Conservation (phyloP, 257 asterid species). For the Solanum chmielewskii region DNA sequence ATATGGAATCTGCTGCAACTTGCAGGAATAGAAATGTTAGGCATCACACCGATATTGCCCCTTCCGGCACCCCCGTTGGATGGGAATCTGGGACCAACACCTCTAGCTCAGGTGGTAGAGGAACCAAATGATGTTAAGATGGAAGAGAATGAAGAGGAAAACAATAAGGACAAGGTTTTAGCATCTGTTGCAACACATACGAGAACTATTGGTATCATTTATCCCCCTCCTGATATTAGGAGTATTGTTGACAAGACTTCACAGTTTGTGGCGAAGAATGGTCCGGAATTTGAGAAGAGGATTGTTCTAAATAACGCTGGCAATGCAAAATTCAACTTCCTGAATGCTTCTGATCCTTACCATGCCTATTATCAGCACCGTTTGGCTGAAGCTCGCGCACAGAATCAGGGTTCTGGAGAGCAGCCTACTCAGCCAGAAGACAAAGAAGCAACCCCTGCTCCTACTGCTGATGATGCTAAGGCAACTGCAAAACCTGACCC, state of each 20-base stretch:
- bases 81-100: conserved; percentile 61
- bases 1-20: neutral
- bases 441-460: conserved; percentile 31
- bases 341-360: conserved; percentile 78
- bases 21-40: conserved; percentile 46
- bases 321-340: conserved; percentile 70
- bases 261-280: conserved; percentile 85
- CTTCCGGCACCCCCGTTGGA: conserved; percentile 76
- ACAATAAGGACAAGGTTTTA: conserved; percentile 21
- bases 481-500: conserved; percentile 58
- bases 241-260: conserved; percentile 77
- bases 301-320: conserved; percentile 72
- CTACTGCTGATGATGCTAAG: conserved; percentile 29
- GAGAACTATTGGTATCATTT: conserved; percentile 69
- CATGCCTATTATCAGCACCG: conserved; percentile 91
- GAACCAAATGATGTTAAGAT: conserved; percentile 6
- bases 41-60: conserved; percentile 58
- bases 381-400: conserved; percentile 67
- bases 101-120: conserved; percentile 36
- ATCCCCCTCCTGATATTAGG: conserved; percentile 89
- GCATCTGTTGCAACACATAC: conserved; percentile 76
- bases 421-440: conserved; percentile 24
- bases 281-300: conserved; percentile 76
- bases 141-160: conserved; percentile 18
- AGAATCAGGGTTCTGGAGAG: conserved; percentile 41